phyloP scores from a whole-genome alignment of 495 filamentous ascomycete genomes.

The Evernia prunastri region DNA sequence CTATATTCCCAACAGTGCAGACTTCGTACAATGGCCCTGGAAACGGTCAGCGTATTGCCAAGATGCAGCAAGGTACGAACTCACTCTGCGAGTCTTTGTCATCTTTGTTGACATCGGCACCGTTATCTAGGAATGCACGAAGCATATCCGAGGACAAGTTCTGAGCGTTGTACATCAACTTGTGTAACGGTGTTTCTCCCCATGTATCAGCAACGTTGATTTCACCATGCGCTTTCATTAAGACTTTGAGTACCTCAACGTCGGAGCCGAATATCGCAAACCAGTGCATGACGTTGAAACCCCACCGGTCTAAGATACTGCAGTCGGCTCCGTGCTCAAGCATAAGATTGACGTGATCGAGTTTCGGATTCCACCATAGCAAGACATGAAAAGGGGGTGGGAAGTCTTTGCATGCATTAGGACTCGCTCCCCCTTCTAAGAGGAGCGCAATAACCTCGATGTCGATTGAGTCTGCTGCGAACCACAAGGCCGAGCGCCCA shows the following conservation, averaged over 20 bases:
- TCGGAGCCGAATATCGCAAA: not conserved
- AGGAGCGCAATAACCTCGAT: not conserved
- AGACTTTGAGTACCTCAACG: not conserved
- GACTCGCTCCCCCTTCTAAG: not conserved
- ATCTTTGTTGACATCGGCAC: conserved; percentile 3
- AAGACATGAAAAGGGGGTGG: not conserved
- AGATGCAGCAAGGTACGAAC: not conserved
- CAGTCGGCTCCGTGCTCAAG: conserved; percentile 11
- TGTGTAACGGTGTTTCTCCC: conserved; percentile 9
- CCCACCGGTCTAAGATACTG: not conserved
- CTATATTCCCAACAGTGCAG: not conserved
- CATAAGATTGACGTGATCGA: conserved; percentile 9
- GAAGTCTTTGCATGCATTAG: conserved; percentile 7
- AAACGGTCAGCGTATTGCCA: not conserved
- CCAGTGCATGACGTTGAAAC: conserved; percentile 3
- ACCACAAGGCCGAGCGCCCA: conserved; percentile 10
- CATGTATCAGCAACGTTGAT: conserved; percentile 3
- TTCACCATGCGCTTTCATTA: not conserved
- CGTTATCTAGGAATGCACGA: conserved; percentile 1
- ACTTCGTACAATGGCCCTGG: conserved; percentile 4
- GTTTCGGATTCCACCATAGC: not conserved
- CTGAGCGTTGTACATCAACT: not conserved
- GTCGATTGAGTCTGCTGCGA: not conserved
- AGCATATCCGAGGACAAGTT: not conserved
- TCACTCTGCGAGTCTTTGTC: conserved; percentile 5